Base-by-base conservation (phyloP, 1,284 basidiomycete species). In the Xerocomus nothofagi region DNA sequence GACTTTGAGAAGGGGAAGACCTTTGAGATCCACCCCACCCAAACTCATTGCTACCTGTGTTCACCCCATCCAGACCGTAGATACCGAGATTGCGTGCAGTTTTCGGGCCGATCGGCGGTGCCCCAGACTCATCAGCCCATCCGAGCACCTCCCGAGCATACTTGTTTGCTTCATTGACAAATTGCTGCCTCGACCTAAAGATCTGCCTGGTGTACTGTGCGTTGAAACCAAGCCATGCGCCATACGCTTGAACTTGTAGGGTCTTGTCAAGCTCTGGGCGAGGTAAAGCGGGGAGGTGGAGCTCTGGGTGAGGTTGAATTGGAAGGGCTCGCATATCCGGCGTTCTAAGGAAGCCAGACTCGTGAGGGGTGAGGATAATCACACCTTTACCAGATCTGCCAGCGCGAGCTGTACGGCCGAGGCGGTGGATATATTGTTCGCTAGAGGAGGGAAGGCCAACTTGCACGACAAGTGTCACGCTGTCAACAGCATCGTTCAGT, bases 381-480 rank as follows among this genome's bases (percentile, higher is more conserved):
- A 85, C 72, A 4, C 86, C 86, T 42, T 74, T 59, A 61, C 82
- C 89, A 77, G 54, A 85, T 80, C 66, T 81, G 73, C 60, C 90
- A 0, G 93, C 93, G 49, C 93, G 83, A 0, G 93, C 93, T 2
- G 93, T 96, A 47, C 94, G 82, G 18, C 93, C 93, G 14, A 96
- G 89, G 41, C 93, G 86, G 67, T 97, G 93, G 29, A 97, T 86
- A 66, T 96, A 97, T 26, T 92, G 85, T 42, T 93, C 77, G 2
- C 88, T 75, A 18, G 87, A 86, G 7, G 85, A 78, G 0, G 93
- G 92, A 57, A 95, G 86, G 56, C 93, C 84, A 29, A 80, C 67
- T 64, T 88, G 86, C 11, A 86, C 60, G 38, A 88, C 78, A 3
- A 77, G 68, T 0, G 80, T 80, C 18, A 83, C 77, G 12, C 85